phyloP scores from a whole-genome alignment of 139 green algal species.

The Medakamo hakoo region DNA sequence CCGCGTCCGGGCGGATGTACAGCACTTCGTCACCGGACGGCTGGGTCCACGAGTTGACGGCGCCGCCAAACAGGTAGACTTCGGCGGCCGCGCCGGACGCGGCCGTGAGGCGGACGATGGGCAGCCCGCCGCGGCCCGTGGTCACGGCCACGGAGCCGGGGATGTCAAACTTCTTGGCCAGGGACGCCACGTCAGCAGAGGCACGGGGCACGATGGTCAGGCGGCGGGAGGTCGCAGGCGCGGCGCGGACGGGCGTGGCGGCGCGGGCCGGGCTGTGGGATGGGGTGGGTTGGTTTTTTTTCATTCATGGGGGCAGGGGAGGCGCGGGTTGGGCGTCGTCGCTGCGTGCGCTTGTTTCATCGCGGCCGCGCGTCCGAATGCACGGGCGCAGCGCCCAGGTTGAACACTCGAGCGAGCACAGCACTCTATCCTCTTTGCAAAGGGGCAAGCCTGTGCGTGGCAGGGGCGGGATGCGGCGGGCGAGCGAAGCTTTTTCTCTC shows the following conservation, averaged over 20 bases:
- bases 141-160: constrained; percentile 6
- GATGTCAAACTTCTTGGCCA: constrained; percentile 15
- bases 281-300: too few relatives aligned
- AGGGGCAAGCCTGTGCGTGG: too few relatives aligned
- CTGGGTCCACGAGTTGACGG: constrained; percentile 77
- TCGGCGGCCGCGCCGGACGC: constrained; percentile 50
- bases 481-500: too few relatives aligned
- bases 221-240: not conserved
- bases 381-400: too few relatives aligned
- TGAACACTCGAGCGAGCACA: too few relatives aligned
- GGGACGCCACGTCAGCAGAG: constrained; percentile 3
- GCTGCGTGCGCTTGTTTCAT: not conserved
- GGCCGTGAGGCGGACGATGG: constrained; percentile 34
- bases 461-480: too few relatives aligned
- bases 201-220: not conserved
- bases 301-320: too few relatives aligned
- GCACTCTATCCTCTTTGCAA: too few relatives aligned
- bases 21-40: constrained; percentile 74
- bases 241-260: not conserved
- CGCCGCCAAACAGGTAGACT: constrained; percentile 78
- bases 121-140: constrained; percentile 16
- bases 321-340: not conserved
- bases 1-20: constrained; percentile 85
- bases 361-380: too few relatives aligned
- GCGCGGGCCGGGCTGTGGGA: not conserved